Evolutionary conservation across 2,329 filamentous ascomycete genomes (phyloP).

Genomic region (Fusarium tupiense): DNA sequence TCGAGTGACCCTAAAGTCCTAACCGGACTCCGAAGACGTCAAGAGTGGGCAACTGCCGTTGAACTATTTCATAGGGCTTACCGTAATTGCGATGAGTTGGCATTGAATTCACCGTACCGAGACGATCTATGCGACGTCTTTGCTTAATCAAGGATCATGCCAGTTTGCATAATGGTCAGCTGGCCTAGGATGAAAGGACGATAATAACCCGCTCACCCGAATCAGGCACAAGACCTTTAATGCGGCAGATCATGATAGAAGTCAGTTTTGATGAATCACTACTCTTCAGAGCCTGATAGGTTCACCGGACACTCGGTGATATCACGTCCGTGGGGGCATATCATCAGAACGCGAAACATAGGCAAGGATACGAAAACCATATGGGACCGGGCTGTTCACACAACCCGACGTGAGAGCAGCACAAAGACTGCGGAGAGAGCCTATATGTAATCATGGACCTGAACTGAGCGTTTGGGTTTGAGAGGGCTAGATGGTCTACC

Average conservation of each 20-base stretch:
- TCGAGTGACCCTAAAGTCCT: background rate
- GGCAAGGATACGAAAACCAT: background rate
- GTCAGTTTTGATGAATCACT: background rate
- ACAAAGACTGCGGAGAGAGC: background rate
- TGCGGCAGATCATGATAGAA: background rate
- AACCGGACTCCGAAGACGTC: background rate
- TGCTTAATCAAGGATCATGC: background rate
- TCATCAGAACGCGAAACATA: background rate
- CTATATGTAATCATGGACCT: background rate
- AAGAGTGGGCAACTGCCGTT: background rate
- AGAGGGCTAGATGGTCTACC: background rate
- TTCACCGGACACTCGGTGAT: background rate
- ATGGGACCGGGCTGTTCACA: background rate
- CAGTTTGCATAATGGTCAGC: background rate
- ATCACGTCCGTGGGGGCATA: background rate
- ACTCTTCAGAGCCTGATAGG: slow-evolving; percentile 1
- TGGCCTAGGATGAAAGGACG: background rate
- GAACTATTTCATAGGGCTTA: background rate
- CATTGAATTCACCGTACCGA: background rate
- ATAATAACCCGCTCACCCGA: background rate
- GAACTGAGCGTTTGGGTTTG: background rate
- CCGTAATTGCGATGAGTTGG: background rate
- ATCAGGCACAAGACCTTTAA: background rate
- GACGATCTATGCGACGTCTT: background rate
- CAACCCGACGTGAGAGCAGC: background rate